Evolutionary conservation across 202 grass and related monocot genomes (phyloP).

Genomic region (Panicum virgatum): DNA sequence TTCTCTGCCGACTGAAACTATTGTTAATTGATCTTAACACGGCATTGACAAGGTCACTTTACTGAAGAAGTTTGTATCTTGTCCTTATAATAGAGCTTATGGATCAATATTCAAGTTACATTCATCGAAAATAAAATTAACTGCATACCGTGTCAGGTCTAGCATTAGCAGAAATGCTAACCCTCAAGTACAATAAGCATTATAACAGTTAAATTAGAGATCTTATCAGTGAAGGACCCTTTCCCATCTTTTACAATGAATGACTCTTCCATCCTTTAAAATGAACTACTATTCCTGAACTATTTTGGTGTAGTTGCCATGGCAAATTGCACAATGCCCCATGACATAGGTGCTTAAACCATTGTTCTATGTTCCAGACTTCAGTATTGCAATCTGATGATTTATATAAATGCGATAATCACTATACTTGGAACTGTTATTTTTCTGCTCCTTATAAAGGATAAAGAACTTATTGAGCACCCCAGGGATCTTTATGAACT

Average conservation of each 20-base stretch:
- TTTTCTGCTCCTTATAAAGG: conserved; percentile 30
- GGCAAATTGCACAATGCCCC: neutral
- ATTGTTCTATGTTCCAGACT: neutral
- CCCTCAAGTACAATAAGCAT: neutral
- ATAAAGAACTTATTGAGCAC: conserved; percentile 43
- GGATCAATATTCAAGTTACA: neutral
- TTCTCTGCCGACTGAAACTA: neutral
- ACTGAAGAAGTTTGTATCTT: neutral
- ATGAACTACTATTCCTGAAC: neutral
- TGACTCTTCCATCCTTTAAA: neutral
- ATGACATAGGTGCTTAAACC: neutral
- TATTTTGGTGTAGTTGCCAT: neutral
- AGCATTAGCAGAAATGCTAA: neutral
- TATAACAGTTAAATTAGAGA: neutral
- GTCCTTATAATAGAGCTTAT: neutral
- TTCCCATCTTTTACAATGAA: neutral
- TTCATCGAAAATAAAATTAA: neutral
- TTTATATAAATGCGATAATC: neutral
- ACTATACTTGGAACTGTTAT: conserved; percentile 5
- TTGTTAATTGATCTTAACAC: neutral
- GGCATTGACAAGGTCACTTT: neutral
- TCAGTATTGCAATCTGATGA: conserved; percentile 12
- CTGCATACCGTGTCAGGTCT: neutral
- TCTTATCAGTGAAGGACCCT: neutral
- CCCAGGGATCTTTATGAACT: neutral